phyloP scores from a whole-genome alignment of 2,329 filamentous ascomycete species.

The Hypocrella siamensis region DNA sequence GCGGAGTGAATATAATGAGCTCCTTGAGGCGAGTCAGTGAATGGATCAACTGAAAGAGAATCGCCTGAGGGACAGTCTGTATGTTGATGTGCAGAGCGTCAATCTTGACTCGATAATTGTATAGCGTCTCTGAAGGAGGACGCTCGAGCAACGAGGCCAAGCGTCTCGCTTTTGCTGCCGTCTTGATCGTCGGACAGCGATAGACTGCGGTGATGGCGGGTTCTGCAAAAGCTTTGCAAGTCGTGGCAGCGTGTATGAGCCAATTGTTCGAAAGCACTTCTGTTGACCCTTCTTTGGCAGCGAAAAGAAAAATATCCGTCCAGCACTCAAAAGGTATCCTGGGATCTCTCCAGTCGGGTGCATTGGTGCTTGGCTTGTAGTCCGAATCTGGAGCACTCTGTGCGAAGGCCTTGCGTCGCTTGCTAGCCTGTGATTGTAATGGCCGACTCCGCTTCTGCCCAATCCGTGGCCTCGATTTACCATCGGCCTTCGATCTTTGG shows the following conservation, averaged over 20 bases:
- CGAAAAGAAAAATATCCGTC: slow-evolving; percentile 52
- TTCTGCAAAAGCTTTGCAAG: slow-evolving; percentile 52
- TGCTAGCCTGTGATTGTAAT: slow-evolving; percentile 4
- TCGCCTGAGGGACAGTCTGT: slow-evolving; percentile 35
- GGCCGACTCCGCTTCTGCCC: slow-evolving; percentile 8
- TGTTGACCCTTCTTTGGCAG: slow-evolving; percentile 31
- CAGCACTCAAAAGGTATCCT: slow-evolving; percentile 52
- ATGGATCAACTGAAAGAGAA: slow-evolving; percentile 38
- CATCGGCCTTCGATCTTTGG: neutral
- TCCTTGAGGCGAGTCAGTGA: slow-evolving; percentile 51
- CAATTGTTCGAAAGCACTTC: slow-evolving; percentile 37
- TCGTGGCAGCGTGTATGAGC: slow-evolving; percentile 46
- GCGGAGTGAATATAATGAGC: slow-evolving; percentile 55
- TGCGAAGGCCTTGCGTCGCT: slow-evolving; percentile 4
- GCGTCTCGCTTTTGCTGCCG: slow-evolving; percentile 24
- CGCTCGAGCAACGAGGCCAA: slow-evolving; percentile 38
- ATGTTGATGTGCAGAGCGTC: slow-evolving; percentile 56
- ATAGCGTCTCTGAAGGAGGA: slow-evolving; percentile 28
- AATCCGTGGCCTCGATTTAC: neutral
- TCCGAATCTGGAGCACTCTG: neutral
- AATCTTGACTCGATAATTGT: slow-evolving; percentile 58
- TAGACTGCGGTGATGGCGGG: slow-evolving; percentile 63
- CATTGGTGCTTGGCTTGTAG: slow-evolving; percentile 9
- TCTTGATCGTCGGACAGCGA: slow-evolving; percentile 46
- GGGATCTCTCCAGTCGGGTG: slow-evolving; percentile 39